These are phyloP conservation scores for Myxozyma nipponensis DNA, from an alignment of 805 yeast genomes.

Conservation along the genomic window DNA sequence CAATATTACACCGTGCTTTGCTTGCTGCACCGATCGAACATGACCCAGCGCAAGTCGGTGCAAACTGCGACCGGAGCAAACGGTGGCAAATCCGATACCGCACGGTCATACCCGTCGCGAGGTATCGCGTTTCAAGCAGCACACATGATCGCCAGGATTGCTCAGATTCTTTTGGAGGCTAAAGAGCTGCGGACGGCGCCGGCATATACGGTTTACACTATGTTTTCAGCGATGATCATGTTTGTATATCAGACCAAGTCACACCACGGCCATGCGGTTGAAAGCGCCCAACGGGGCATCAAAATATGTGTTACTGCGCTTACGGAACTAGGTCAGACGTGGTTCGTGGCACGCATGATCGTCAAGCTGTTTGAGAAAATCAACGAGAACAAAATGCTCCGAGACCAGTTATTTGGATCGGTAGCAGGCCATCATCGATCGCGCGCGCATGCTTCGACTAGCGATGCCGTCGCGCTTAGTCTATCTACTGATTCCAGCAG, in stretches of 20 bases:
- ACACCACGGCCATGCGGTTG: slow-evolving; percentile 37
- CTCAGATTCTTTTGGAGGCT: slow-evolving; percentile 51
- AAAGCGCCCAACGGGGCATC: slow-evolving; percentile 40
- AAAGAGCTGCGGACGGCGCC: slow-evolving; percentile 53
- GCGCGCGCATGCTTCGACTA: not conserved
- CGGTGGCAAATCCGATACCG: slow-evolving; percentile 3
- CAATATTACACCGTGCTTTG: slow-evolving; percentile 72
- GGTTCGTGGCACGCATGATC: slow-evolving; percentile 52
- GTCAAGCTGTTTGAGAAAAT: slow-evolving; percentile 48
- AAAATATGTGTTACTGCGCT: slow-evolving; percentile 39
- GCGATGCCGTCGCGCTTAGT: not conserved
- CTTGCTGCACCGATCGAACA: slow-evolving; percentile 66
- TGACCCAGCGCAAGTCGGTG: slow-evolving; percentile 37
- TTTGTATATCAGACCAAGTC: slow-evolving; percentile 64
- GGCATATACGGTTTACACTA: slow-evolving; percentile 54
- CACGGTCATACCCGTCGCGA: slow-evolving; percentile 59
- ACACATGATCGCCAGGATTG: slow-evolving; percentile 63
- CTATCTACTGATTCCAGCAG: not conserved
- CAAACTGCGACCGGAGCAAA: too few relatives aligned
- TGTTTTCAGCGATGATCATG: slow-evolving; percentile 64
- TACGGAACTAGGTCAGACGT: slow-evolving; percentile 46
- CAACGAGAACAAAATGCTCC: slow-evolving; percentile 28
- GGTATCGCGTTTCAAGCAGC: slow-evolving; percentile 81
- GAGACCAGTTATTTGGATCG: slow-evolving; percentile 23
- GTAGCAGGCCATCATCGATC: slow-evolving; percentile 15